Percentiles rank a stretch among this genome's conserved stretches.
Conservation (phyloP, 2,329 filamentous ascomycete genomes). For the Capronia americana region DNA sequence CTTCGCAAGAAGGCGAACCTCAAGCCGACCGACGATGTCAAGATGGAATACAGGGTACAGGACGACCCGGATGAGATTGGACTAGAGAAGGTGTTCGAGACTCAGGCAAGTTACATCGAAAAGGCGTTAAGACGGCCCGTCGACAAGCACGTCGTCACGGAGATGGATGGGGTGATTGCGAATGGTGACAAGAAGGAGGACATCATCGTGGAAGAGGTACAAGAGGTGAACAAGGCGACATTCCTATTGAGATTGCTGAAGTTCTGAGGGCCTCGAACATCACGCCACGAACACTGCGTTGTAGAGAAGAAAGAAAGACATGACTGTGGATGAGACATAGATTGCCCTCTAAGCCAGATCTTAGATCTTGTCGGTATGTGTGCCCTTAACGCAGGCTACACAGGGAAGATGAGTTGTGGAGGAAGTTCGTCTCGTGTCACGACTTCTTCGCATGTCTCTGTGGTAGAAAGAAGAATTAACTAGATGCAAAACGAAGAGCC, state of each 20-base stretch:
- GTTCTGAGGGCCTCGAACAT: constrained; percentile 56
- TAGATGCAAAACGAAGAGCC: constrained; percentile 12
- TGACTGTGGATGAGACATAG: neutral
- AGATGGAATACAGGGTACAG: constrained; percentile 88
- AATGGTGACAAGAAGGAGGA: constrained; percentile 58
- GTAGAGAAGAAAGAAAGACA: neutral
- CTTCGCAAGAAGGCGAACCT: constrained; percentile 93
- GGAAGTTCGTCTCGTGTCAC: constrained; percentile 38
- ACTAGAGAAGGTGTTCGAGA: constrained; percentile 71
- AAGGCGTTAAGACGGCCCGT: constrained; percentile 79
- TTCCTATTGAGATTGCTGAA: constrained; percentile 78
- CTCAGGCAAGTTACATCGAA: constrained; percentile 71
- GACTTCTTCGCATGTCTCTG: constrained; percentile 61
- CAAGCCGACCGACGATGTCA: constrained; percentile 89
- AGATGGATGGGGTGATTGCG: constrained; percentile 57
- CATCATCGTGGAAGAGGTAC: constrained; percentile 80
- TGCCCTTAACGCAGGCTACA: constrained; percentile 11
- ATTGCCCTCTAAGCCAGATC: neutral
- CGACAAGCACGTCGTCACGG: constrained; percentile 69
- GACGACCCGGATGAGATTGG: constrained; percentile 79
- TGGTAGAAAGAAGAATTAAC: constrained; percentile 21
- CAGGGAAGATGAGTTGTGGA: constrained; percentile 10
- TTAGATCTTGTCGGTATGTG: constrained; percentile 3
- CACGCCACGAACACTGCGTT: constrained; percentile 1
- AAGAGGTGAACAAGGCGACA: constrained; percentile 82